Conservation (phyloP, 306 rosid genomes). For the Pachyrhizus erosus region DNA sequence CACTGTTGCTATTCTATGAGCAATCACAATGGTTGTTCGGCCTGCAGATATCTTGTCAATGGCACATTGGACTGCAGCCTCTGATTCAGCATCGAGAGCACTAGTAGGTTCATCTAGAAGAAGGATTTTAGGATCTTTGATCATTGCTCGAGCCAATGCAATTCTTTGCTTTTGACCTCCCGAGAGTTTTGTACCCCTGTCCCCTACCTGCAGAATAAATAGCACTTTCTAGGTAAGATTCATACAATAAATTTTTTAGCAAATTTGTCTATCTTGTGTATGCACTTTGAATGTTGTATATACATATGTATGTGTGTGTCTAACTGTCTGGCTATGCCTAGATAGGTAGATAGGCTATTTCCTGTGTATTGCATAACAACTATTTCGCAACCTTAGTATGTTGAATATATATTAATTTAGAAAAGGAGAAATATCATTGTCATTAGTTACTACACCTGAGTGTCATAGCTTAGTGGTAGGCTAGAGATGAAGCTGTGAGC, state of each 20-base stretch:
- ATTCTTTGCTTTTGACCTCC: conserved; percentile 97
- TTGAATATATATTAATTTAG: neutral
- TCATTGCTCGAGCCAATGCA: conserved; percentile 89
- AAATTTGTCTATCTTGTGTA: neutral
- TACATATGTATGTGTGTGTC: too few species aligned
- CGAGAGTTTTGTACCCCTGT: conserved; percentile 80
- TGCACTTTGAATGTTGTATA: neutral
- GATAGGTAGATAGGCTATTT: neutral
- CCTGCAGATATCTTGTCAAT: conserved; percentile 80
- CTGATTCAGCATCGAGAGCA: conserved; percentile 88
- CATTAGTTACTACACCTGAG: conserved; percentile 60
- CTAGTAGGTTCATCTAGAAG: conserved; percentile 96
- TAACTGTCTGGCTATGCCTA: neutral
- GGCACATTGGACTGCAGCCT: conserved; percentile 75
- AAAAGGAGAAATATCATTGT: conserved; percentile 7
- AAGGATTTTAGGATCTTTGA: conserved; percentile 81
- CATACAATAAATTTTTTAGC: neutral
- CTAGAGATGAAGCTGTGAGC: conserved; percentile 76
- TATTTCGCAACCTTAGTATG: neutral
- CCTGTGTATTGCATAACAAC: neutral
- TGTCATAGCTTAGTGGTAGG: conserved; percentile 83
- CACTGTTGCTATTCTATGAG: conserved; percentile 88
- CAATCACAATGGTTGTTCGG: conserved; percentile 83
- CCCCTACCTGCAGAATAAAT: conserved; percentile 72
- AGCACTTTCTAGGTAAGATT: conserved; percentile 10